phyloP scores from a whole-genome alignment of 495 filamentous ascomycete species.

The Hyaloscypha hepaticicola region DNA sequence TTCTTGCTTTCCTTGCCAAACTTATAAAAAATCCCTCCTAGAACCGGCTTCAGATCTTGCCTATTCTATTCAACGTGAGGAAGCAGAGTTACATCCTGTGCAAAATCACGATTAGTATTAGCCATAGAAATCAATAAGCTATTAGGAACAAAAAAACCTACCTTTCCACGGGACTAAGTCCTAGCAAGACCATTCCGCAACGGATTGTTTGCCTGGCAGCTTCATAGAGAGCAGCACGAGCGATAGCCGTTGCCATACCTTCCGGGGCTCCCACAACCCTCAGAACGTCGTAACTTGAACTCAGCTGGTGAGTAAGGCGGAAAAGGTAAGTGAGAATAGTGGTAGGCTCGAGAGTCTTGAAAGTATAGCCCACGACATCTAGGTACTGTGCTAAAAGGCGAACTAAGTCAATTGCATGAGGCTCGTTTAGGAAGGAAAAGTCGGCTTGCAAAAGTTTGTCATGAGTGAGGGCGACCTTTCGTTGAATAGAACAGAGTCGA shows the following conservation, averaged over 20 bases:
- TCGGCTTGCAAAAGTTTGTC: neutral
- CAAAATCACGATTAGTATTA: neutral
- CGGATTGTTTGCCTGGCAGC: constrained; percentile 2
- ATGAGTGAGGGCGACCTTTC: constrained; percentile 1
- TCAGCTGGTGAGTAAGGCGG: constrained; percentile 3
- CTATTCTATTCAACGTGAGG: too few species aligned
- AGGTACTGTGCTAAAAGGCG: constrained; percentile 2
- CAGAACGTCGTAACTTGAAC: constrained; percentile 5
- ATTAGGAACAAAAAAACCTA: neutral
- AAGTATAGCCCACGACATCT: constrained; percentile 1
- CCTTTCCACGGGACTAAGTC: neutral
- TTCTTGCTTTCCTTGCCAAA: too few species aligned
- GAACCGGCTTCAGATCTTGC: too few species aligned
- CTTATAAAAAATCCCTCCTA: too few species aligned
- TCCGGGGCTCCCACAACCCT: constrained; percentile 3
- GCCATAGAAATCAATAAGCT: neutral
- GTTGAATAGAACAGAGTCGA: constrained; percentile 7
- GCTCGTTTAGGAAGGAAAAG: neutral
- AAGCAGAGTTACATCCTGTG: constrained; percentile 1
- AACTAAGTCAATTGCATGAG: constrained; percentile 1
- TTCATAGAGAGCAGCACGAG: constrained; percentile 1
- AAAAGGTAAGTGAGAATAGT: constrained; percentile 6
- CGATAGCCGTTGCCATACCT: constrained; percentile 3
- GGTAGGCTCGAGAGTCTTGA: constrained; percentile 3
- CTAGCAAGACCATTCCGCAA: neutral